Conservation (phyloP, 2,329 filamentous ascomycete species). For the Berkeleyomyces basicola region DNA sequence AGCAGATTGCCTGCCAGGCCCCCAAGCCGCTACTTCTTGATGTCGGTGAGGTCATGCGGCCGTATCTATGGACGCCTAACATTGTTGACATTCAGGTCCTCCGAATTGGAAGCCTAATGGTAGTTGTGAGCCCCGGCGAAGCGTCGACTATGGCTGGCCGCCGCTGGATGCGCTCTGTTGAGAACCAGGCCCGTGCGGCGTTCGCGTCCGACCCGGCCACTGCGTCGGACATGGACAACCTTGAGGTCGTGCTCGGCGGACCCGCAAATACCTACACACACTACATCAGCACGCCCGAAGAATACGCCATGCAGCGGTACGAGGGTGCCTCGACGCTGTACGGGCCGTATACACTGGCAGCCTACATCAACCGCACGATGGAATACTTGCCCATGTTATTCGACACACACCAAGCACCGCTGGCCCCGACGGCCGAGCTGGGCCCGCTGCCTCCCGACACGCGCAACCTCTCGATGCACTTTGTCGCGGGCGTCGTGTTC, state of each 20-base stretch:
- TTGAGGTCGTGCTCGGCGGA: conserved; percentile 16
- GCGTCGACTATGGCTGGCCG: conserved; percentile 85
- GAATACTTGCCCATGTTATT: conserved; percentile 31
- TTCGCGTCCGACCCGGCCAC: conserved; percentile 45
- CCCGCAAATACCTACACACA: conserved; percentile 58
- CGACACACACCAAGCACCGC: conserved; percentile 17
- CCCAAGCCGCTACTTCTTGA: conserved; percentile 78
- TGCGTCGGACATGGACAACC: not conserved
- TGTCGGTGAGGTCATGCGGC: conserved; percentile 60
- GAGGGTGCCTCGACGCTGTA: conserved; percentile 90
- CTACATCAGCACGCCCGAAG: conserved; percentile 58
- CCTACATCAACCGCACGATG: conserved; percentile 77
- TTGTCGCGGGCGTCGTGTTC: conserved; percentile 64
- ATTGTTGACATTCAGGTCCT: conserved; percentile 78
- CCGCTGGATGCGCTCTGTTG: conserved; percentile 62
- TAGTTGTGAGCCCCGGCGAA: conserved; percentile 74
- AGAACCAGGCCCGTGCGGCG: conserved; percentile 18
- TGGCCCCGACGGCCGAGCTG: conserved; percentile 19
- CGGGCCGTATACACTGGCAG: conserved; percentile 64
- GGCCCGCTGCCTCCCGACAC: conserved; percentile 64
- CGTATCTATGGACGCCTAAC: conserved; percentile 82
- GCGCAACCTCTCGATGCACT: conserved; percentile 54
- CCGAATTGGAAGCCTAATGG: conserved; percentile 67
- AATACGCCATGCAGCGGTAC: conserved; percentile 60
- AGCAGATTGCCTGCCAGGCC: conserved; percentile 59